Conservation (phyloP, 805 yeast genomes). For the Metschnikowia proteae region DNA sequence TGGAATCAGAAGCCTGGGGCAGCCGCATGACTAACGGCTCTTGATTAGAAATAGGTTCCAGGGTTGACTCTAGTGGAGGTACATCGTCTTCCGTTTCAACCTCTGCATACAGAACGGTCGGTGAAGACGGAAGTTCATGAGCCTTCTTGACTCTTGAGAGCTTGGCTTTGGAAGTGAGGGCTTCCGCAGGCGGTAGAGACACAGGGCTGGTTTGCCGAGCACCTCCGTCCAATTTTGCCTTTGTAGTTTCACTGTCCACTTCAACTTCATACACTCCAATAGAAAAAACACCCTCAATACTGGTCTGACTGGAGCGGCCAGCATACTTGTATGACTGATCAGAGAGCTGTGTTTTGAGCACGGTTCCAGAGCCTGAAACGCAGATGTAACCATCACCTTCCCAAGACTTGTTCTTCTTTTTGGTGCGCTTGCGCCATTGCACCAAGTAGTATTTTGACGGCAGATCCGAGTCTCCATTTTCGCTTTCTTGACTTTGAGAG, state of each 20-base stretch:
- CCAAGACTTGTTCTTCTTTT: constrained; percentile 88
- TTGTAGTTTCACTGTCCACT: constrained; percentile 35
- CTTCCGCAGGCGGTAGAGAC: background rate
- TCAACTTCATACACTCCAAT: constrained; percentile 63
- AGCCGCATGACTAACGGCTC: constrained; percentile 4
- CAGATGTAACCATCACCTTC: constrained; percentile 79
- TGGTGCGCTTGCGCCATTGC: constrained; percentile 68
- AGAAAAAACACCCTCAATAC: constrained; percentile 31
- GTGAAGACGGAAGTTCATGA: constrained; percentile 1
- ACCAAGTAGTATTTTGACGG: constrained; percentile 27
- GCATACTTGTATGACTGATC: constrained; percentile 21
- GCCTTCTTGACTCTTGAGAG: background rate
- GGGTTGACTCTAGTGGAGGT: background rate
- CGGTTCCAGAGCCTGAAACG: constrained; percentile 23
- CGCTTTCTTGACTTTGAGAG: background rate
- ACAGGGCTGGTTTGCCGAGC: background rate
- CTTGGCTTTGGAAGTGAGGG: background rate
- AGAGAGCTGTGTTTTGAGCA: constrained; percentile 27
- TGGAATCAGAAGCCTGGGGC: background rate
- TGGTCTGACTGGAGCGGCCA: constrained; percentile 12
- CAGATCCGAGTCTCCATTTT: background rate
- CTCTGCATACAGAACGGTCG: background rate
- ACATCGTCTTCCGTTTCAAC: background rate
- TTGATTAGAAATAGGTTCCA: background rate
- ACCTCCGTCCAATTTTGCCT: constrained; percentile 2